Conservation (phyloP, 2,329 filamentous ascomycete species). For the Colletotrichum musicola region DNA sequence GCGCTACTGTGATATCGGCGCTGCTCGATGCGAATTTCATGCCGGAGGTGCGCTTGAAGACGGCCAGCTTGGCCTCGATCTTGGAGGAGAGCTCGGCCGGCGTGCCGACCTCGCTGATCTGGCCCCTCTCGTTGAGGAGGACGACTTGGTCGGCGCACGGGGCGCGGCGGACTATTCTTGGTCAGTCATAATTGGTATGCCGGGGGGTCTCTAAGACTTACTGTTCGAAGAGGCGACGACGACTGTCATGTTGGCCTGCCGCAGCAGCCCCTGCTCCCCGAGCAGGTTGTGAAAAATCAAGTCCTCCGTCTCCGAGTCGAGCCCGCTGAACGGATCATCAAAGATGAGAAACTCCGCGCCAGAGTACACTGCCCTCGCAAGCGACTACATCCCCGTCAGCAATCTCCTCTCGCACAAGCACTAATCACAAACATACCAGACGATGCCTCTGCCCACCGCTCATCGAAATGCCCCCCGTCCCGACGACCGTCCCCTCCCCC, state of each 20-base stretch:
- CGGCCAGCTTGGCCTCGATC: background rate
- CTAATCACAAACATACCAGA: conserved; percentile 10
- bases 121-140: background rate
- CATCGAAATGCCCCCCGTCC: conserved; percentile 49
- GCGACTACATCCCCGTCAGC: background rate
- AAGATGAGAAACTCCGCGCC: background rate
- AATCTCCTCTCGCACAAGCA: no score
- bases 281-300: conserved; percentile 1
- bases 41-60: background rate
- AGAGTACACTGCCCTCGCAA: conserved; percentile 13
- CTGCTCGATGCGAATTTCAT: background rate
- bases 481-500: conserved; percentile 49
- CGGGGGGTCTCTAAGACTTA: no score
- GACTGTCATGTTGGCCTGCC: background rate
- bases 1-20: no score
- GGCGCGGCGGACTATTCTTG: background rate
- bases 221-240: conserved; percentile 4
- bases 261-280: background rate
- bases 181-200: no score
- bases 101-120: background rate
- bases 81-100: background rate
- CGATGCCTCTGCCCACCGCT: conserved; percentile 30
- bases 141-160: background rate
- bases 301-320: background rate
- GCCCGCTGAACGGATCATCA: conserved; percentile 19